Percentiles rank a stretch among this genome's conserved stretches.
Conservation (phyloP, 2,329 filamentous ascomycete genomes). For the Colletotrichum sp. region DNA sequence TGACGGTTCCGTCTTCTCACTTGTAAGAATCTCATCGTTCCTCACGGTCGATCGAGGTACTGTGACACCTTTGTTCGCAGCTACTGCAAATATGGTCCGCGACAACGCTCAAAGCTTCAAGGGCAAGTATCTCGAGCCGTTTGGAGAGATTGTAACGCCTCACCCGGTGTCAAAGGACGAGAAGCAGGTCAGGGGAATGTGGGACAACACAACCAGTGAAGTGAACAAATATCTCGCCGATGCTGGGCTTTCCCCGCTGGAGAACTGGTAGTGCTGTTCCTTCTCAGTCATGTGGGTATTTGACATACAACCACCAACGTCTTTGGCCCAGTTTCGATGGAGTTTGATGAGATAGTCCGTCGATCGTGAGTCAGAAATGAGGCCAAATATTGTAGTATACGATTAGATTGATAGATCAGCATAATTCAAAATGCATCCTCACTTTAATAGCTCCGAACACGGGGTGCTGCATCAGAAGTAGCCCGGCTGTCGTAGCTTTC, state of each 20-base stretch:
- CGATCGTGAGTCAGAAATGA: not conserved
- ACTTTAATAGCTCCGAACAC: not conserved
- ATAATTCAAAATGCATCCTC: accelerated
- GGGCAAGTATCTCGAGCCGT: conserved; percentile 23
- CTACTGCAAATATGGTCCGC: conserved; percentile 20
- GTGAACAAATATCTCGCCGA: conserved; percentile 13
- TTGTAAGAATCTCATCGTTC: not conserved
- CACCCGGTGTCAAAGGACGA: conserved; percentile 17
- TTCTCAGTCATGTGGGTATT: accelerated
- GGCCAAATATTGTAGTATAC: accelerated
- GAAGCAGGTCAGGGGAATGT: conserved; percentile 16
- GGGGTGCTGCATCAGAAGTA: not conserved
- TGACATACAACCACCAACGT: not conserved
- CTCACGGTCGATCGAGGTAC: conserved; percentile 23
- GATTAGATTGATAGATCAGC: not conserved
- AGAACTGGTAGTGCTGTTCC: not conserved
- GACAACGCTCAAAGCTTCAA: conserved; percentile 10
- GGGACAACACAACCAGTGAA: conserved; percentile 20
- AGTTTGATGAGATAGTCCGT: not conserved
- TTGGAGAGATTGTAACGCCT: conserved; percentile 8
- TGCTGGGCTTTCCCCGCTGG: not conserved
- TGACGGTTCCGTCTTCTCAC: not conserved
- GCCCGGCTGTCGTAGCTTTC: not conserved
- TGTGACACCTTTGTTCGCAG: conserved; percentile 21
- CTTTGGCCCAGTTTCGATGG: accelerated